Conservation (phyloP, 306 rosid genomes). For the Cicer cuneatum region DNA sequence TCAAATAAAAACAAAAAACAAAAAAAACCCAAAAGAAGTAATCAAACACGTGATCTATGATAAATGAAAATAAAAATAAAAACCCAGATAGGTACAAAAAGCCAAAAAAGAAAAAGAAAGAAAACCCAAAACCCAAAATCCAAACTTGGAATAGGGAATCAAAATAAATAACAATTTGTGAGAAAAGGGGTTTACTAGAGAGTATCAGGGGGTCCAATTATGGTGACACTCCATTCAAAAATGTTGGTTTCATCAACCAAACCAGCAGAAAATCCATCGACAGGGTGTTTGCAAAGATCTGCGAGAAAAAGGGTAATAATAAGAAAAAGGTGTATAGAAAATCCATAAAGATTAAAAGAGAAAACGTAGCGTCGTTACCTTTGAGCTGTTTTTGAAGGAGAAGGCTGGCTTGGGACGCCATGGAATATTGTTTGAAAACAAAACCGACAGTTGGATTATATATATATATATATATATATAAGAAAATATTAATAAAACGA, state of each 20-base stretch:
- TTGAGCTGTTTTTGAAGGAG: slow-evolving; percentile 96
- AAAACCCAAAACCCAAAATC: slow-evolving; percentile 34
- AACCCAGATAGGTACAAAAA: slow-evolving; percentile 8
- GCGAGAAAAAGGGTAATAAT: slow-evolving; percentile 21
- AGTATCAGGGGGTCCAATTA: slow-evolving; percentile 99
- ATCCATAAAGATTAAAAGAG: neutral
- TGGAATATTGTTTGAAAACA: slow-evolving; percentile 40
- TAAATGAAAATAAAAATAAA: slow-evolving; percentile 7
- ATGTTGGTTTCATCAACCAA: slow-evolving; percentile 87
- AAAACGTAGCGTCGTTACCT: slow-evolving; percentile 49
- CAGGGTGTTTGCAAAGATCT: slow-evolving; percentile 98
- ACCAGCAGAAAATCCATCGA: slow-evolving; percentile 97
- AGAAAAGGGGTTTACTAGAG: slow-evolving; percentile 64
- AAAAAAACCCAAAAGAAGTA: slow-evolving; percentile 18
- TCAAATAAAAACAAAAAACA: neutral
- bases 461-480: too few species aligned
- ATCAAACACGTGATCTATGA: slow-evolving; percentile 7
- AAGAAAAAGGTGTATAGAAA: neutral
- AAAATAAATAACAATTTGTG: too few species aligned
- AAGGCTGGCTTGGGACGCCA: slow-evolving; percentile 95
- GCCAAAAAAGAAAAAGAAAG: slow-evolving; percentile 10
- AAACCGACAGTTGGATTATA: slow-evolving; percentile 25
- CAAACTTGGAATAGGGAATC: neutral
- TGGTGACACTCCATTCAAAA: slow-evolving; percentile 97
- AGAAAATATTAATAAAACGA: too few species aligned